A percentile compares a stretch with the other conserved stretches of the same genome.
Conservation (phyloP, 2,329 filamentous ascomycete genomes). For the Verticillium klebahnii region DNA sequence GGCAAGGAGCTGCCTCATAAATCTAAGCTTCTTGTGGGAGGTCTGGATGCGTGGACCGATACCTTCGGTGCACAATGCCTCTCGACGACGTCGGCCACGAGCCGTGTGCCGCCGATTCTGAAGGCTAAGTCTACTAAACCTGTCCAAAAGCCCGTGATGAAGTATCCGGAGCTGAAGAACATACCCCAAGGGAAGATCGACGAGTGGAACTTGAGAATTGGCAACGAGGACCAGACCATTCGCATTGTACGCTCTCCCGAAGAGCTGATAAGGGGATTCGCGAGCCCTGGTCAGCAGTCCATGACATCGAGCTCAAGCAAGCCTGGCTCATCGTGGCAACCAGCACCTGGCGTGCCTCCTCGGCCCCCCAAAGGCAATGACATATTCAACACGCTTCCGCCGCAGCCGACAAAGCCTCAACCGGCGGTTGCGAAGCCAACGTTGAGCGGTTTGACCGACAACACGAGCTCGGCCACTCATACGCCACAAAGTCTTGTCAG, state of each 20-base stretch:
- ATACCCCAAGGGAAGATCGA: background rate
- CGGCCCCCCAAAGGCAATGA: background rate
- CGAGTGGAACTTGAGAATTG: background rate
- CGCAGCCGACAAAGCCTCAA: slow-evolving; percentile 24
- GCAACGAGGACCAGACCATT: background rate
- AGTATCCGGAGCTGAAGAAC: background rate
- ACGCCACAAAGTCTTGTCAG: slow-evolving; percentile 1
- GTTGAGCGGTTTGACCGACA: slow-evolving; percentile 3
- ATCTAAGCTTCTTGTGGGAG: slow-evolving; percentile 76
- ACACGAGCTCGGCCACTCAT: background rate
- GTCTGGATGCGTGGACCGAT: slow-evolving; percentile 81
- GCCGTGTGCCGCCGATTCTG: background rate
- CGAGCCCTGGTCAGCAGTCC: background rate
- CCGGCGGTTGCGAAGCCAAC: background rate
- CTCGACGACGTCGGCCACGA: background rate
- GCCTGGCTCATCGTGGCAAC: background rate
- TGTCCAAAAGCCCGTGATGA: background rate
- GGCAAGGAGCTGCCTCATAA: slow-evolving; percentile 66
- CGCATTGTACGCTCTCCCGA: background rate
- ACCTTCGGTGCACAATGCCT: slow-evolving; percentile 55
- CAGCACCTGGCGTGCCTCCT: background rate
- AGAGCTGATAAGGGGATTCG: background rate
- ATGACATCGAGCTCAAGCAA: background rate
- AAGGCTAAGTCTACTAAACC: background rate
- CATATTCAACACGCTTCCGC: background rate